phyloP scores from a whole-genome alignment of 495 filamentous ascomycete species.

The Pseudoneurospora amorphoporcata region DNA sequence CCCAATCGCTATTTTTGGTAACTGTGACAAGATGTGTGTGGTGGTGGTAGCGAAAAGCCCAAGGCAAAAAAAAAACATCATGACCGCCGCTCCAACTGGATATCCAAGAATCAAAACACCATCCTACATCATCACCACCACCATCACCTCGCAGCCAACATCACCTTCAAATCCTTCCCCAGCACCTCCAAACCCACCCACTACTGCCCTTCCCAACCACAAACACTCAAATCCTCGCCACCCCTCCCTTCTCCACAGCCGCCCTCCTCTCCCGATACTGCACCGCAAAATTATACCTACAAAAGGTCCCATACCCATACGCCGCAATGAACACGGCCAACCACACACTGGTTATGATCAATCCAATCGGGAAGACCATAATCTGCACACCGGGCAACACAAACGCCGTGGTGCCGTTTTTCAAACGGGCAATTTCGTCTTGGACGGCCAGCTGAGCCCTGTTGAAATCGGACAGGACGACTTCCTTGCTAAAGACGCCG shows the following conservation, averaged over 20 bases:
- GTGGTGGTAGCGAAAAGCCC: not conserved
- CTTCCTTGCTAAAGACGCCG: constrained; percentile 50
- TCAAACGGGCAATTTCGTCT: constrained; percentile 19
- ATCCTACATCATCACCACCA: not conserved
- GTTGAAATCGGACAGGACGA: constrained; percentile 31
- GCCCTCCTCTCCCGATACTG: constrained; percentile 46
- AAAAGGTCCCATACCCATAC: constrained; percentile 52
- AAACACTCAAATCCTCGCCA: constrained; percentile 24
- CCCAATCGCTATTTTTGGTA: not conserved
- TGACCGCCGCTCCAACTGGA: not conserved
- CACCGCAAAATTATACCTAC: constrained; percentile 53
- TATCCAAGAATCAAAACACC: not conserved
- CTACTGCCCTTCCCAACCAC: too few species aligned
- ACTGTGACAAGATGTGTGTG: not conserved
- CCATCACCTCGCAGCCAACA: not conserved
- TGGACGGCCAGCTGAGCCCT: constrained; percentile 32
- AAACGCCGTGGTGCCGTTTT: constrained; percentile 41
- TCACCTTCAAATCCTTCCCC: not conserved
- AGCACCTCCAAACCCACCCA: too few species aligned
- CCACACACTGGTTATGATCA: constrained; percentile 57
- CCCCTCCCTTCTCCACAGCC: constrained; percentile 22
- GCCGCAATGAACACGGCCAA: constrained; percentile 40
- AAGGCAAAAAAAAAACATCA: not conserved
- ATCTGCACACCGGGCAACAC: constrained; percentile 57
- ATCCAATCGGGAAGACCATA: constrained; percentile 56